Percentiles rank a stretch among this genome's conserved stretches.
Conservation (phyloP, 176 grass and related monocot genomes). For the Musa acuminata region DNA sequence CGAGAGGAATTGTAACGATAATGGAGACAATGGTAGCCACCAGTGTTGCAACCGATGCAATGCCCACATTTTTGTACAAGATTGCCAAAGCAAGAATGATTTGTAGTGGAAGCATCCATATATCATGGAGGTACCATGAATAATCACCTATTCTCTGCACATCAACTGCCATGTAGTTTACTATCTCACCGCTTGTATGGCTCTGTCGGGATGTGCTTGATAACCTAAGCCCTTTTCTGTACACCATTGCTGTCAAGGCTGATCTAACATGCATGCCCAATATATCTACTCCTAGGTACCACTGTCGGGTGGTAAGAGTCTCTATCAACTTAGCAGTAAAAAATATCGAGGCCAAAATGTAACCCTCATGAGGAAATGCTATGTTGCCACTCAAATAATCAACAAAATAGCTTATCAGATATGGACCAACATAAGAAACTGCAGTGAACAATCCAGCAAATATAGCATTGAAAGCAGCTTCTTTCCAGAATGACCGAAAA, state of each 20-base stretch:
- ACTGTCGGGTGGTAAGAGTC: slow-evolving; percentile 72
- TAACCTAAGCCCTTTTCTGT: slow-evolving; percentile 78
- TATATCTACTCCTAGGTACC: slow-evolving; percentile 91
- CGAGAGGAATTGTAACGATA: slow-evolving; percentile 69
- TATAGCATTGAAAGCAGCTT: slow-evolving; percentile 48
- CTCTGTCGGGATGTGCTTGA: slow-evolving; percentile 67
- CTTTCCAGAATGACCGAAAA: slow-evolving; percentile 66
- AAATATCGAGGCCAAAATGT: slow-evolving; percentile 77
- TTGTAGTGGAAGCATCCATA: slow-evolving; percentile 96
- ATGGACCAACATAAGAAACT: slow-evolving; percentile 80
- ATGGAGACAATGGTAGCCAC: slow-evolving; percentile 71
- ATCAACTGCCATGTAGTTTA: slow-evolving; percentile 99
- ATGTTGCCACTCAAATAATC: slow-evolving; percentile 90
- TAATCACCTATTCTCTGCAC: slow-evolving; percentile 96
- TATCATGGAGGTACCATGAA: slow-evolving; percentile 96
- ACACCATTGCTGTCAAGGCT: slow-evolving; percentile 85
- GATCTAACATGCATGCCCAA: slow-evolving; percentile 99
- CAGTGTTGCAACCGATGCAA: slow-evolving; percentile 62
- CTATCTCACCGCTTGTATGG: slow-evolving; percentile 89
- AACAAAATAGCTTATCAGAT: slow-evolving; percentile 88
- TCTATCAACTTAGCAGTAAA: slow-evolving; percentile 70
- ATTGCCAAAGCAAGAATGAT: slow-evolving; percentile 87
- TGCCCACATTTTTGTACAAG: slow-evolving; percentile 74
- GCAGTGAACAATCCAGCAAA: slow-evolving; percentile 80
- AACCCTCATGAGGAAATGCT: slow-evolving; percentile 77